Conservation (phyloP, 1,284 basidiomycete genomes). For the Pascua sp. region DNA sequence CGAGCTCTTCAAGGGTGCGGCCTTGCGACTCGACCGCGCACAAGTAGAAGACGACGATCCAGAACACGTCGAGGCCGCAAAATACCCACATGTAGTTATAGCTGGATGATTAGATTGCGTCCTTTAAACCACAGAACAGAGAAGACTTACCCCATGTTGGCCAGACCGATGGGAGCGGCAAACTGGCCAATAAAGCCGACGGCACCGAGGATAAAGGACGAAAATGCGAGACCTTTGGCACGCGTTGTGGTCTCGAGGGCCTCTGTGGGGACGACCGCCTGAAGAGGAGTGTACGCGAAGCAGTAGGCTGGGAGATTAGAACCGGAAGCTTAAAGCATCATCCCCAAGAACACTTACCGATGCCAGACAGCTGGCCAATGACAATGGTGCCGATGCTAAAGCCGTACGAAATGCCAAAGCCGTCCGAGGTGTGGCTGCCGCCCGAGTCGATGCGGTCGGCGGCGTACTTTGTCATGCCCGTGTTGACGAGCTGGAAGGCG, state of each 20-base stretch:
- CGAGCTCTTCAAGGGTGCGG: conserved; percentile 45
- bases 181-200: conserved; percentile 56
- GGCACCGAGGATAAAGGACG: conserved; percentile 53
- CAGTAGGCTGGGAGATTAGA: conserved; percentile 7
- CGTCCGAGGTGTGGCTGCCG: too few species aligned
- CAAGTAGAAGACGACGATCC: conserved; percentile 44
- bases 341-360: conserved; percentile 1
- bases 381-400: too few species aligned
- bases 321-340: conserved; percentile 45
- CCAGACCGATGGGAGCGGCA: conserved; percentile 51
- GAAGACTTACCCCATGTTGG: too few species aligned
- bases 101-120: conserved; percentile 45
- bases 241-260: conserved; percentile 67
- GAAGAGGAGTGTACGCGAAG: conserved; percentile 42
- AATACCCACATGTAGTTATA: conserved; percentile 40
- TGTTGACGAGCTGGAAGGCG: too few species aligned
- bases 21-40: conserved; percentile 48
- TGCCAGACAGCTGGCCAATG: too few species aligned
- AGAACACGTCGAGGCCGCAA: conserved; percentile 43
- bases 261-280: conserved; percentile 78
- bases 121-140: too few species aligned
- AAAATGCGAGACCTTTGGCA: conserved; percentile 58
- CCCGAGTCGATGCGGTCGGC: too few species aligned
- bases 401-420: too few species aligned
- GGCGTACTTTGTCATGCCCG: too few species aligned